A percentile compares a stretch with the other conserved stretches of the same genome.
Conservation (phyloP, 129 eudicot species). For the Flaveria brownii region DNA sequence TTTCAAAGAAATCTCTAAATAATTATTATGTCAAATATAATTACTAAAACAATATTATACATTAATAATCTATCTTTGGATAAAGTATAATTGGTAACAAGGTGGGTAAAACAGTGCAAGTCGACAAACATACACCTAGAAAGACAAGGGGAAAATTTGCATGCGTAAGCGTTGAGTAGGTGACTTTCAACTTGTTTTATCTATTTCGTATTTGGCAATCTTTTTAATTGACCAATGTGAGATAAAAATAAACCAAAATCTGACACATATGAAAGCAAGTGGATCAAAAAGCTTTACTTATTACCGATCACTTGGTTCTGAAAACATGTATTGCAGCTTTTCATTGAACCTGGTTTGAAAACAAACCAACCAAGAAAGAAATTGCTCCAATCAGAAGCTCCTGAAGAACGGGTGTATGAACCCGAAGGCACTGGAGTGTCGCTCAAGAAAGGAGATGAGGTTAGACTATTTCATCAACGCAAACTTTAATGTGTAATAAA, state of each 20-base stretch:
- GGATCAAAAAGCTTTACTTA: neutral
- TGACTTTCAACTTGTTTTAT: neutral
- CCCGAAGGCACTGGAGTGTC: conserved; percentile 59
- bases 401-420: conserved; percentile 76
- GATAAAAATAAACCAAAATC: neutral
- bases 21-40: too few relatives aligned
- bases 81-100: too few relatives aligned
- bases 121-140: too few relatives aligned
- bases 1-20: too few relatives aligned
- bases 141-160: too few relatives aligned
- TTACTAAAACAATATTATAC: neutral
- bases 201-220: neutral
- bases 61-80: neutral
- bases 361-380: conserved; percentile 80
- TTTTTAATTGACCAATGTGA: neutral
- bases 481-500: neutral
- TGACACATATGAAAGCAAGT: neutral
- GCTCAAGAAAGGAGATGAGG: conserved; percentile 95
- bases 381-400: conserved; percentile 67
- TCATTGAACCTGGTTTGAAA: conserved; percentile 66
- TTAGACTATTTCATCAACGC: conserved; percentile 25
- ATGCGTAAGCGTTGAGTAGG: neutral
- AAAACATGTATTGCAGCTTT: conserved; percentile 58
- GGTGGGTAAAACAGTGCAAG: too few relatives aligned
- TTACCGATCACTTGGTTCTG: conserved; percentile 11